Conservation (phyloP, 139 green algal species). For the Astrephomene gubernaculifera region DNA sequence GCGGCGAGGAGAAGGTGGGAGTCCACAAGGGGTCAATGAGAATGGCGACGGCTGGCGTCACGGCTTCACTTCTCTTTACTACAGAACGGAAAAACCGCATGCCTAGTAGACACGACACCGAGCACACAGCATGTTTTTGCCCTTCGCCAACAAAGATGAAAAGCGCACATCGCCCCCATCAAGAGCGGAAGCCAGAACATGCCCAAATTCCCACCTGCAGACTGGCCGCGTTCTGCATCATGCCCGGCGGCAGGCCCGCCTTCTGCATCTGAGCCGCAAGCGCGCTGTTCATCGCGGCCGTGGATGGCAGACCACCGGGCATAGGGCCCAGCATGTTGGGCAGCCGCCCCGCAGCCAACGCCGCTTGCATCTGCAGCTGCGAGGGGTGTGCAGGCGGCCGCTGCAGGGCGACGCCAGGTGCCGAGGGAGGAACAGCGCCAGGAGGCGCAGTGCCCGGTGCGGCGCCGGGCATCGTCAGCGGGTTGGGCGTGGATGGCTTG, state of each 20-base stretch:
- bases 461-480: neutral
- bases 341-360: neutral
- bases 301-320: neutral
- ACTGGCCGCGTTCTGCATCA: constrained; percentile 15
- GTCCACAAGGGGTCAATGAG: neutral
- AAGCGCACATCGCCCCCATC: no score
- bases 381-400: constrained; percentile 17
- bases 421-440: neutral
- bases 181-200: neutral
- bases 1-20: no score
- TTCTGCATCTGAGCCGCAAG: constrained; percentile 33
- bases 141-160: no score
- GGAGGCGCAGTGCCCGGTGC: neutral
- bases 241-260: constrained; percentile 23
- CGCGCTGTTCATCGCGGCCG: constrained; percentile 18
- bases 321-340: constrained; percentile 25
- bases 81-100: no score
- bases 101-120: no score
- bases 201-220: constrained; percentile 17
- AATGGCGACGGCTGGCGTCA: no score
- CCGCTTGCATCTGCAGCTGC: constrained; percentile 29
- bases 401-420: neutral
- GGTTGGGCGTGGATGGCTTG: constrained; percentile 30
- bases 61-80: no score
- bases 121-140: no score